Evolutionary conservation across 106 monocot genomes (phyloP), one percentile per base, ranked within the genome.

Genomic region (Cymbidium sinense): DNA sequence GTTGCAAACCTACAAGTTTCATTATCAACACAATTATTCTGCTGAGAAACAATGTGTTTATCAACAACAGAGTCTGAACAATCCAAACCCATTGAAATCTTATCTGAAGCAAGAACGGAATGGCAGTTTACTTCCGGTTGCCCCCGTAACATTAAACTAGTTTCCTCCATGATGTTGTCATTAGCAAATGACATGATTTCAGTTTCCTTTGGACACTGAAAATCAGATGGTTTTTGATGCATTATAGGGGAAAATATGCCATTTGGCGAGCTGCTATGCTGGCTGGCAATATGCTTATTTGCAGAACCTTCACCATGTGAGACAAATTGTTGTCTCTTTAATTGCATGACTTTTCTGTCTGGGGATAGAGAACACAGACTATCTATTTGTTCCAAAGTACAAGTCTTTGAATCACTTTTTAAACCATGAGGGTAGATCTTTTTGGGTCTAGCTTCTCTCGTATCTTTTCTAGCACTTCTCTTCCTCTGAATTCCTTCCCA

Each of bases 401-500:
- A 29, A 50, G 35, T 50, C 17, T 62, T 79, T 21, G 36, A 43
- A 70, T 70, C 50, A 70, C 30, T 51, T 51, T 50, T 28, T 39
- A 74, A 35, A 77, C 82, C 78, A 50, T 83, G 73, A 58, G 23
- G 33, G 4, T 74, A 70, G 27, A 71, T 30, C 75, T 80, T 94
- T 67, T 87, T 88, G 74, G 41, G n/a, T 74, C 74, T 83, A 50
- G 29, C 74, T 80, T 81, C 82, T 65, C 70, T 82, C 8, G 13
- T 31, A 34, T 34, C 36, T 70, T 61, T 54, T 51, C 9, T 17
- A 61, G 23, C 50, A 79, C 43, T 28, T 61, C 64, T 84, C 43
- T 70, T 64, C 41, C 55, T 89, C 34, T 20, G 79, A 77, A 83
- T 86, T 83, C 93, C 79, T 87, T 92, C 61, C 80, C n/a, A 77